Evolutionary conservation across 1,284 basidiomycete species (phyloP).

Genomic region (Porogramme epimiltina): DNA sequence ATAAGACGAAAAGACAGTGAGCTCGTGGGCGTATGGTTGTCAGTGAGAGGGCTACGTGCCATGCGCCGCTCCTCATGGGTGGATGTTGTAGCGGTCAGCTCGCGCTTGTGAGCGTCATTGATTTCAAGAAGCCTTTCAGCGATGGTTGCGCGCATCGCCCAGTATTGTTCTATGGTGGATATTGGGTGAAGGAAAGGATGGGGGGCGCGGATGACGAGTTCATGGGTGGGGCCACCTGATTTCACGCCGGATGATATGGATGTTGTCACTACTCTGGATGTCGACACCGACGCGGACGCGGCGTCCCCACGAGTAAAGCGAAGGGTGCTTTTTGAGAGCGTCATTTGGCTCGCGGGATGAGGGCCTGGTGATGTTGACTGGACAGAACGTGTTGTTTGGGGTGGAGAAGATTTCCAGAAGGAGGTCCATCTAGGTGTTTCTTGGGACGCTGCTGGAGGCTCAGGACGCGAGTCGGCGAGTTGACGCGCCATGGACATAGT

Average conservation of each 20-base stretch:
- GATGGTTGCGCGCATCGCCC: conserved; percentile 59
- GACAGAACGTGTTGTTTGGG: too few relatives aligned
- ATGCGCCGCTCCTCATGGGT: conserved; percentile 46
- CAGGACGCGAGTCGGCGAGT: not conserved
- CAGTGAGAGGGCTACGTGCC: conserved; percentile 33
- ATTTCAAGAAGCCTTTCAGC: conserved; percentile 59
- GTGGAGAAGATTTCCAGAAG: too few relatives aligned
- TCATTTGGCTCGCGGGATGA: too few relatives aligned
- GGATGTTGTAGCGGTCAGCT: conserved; percentile 42
- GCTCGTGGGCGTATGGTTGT: too few relatives aligned
- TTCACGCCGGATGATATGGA: too few relatives aligned
- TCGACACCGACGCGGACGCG: too few relatives aligned
- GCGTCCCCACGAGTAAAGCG: too few relatives aligned
- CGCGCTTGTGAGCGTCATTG: conserved; percentile 46
- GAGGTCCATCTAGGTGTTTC: too few relatives aligned
- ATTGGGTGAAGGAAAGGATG: conserved; percentile 10
- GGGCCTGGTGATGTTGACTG: too few relatives aligned
- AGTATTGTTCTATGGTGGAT: conserved; percentile 48
- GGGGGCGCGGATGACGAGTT: conserved; percentile 1
- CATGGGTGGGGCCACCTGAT: not conserved
- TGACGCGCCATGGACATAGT: not conserved
- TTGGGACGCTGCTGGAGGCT: too few relatives aligned
- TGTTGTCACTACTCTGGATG: too few relatives aligned
- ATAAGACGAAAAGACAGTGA: not conserved
- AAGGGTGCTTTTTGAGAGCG: too few relatives aligned